phyloP scores from a whole-genome alignment of 1,284 basidiomycete genomes.

The Melampsora occidentalis region DNA sequence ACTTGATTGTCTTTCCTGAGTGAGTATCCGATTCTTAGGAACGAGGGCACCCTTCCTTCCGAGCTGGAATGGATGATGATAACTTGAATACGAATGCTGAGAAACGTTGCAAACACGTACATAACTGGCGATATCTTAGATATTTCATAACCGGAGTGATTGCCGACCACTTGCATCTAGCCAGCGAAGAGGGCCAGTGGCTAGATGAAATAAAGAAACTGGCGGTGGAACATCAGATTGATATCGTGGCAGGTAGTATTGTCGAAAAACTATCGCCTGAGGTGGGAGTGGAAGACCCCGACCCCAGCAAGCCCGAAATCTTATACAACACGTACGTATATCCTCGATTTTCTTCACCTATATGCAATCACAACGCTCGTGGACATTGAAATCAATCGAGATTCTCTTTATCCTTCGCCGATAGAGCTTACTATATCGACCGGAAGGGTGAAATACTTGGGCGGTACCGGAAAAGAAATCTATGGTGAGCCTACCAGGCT shows the following conservation, averaged over 20 bases:
- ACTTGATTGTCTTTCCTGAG: conserved; percentile 39
- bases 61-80: no score
- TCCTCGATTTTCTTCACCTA: background rate
- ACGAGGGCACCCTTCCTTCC: background rate
- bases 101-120: background rate
- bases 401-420: no score
- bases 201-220: conserved; percentile 19
- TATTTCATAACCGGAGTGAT: conserved; percentile 41
- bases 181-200: conserved; percentile 16
- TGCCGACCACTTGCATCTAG: conserved; percentile 24
- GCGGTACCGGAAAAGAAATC: conserved; percentile 32
- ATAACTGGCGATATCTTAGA: background rate
- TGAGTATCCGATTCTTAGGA: background rate
- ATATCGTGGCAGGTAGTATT: conserved; percentile 30
- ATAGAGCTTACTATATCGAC: conserved; percentile 33
- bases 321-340: background rate
- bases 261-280: conserved; percentile 14
- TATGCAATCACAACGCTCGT: background rate
- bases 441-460: conserved; percentile 19
- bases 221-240: conserved; percentile 29
- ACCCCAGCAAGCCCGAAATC: background rate
- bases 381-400: background rate
- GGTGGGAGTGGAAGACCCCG: background rate
- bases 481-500: conserved; percentile 11
- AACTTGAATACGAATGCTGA: background rate